phyloP scores from a whole-genome alignment of 805 yeast genomes.

The Candida ascalaphidarum region DNA sequence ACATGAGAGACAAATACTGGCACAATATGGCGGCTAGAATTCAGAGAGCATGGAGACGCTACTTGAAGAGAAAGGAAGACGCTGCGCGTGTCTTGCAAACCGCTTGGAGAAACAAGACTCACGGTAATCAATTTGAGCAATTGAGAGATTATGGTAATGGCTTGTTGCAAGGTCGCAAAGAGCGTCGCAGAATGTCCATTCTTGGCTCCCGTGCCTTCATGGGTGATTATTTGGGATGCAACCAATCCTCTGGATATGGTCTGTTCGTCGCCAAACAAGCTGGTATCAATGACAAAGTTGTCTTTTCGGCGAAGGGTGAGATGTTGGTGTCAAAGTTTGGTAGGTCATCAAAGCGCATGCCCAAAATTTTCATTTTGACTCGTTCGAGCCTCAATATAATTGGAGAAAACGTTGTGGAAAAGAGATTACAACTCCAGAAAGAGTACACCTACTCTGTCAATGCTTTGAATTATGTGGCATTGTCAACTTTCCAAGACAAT shows the following conservation, averaged over 20 bases:
- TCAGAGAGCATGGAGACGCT: conserved; percentile 94
- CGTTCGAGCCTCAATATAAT: conserved; percentile 54
- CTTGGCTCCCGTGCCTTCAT: conserved; percentile 80
- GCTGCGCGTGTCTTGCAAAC: conserved; percentile 78
- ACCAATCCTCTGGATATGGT: conserved; percentile 63
- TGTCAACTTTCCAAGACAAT: conserved; percentile 80
- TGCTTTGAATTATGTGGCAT: conserved; percentile 50
- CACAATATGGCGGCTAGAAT: conserved; percentile 96
- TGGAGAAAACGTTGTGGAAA: conserved; percentile 62
- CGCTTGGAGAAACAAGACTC: conserved; percentile 71
- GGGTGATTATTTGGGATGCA: conserved; percentile 93
- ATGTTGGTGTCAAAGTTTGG: conserved; percentile 82
- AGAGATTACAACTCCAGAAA: conserved; percentile 42
- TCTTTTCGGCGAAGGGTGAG: conserved; percentile 79
- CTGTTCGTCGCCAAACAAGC: conserved; percentile 61
- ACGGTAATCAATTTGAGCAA: conserved; percentile 77
- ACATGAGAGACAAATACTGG: conserved; percentile 96
- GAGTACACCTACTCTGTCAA: conserved; percentile 59
- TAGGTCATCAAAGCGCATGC: conserved; percentile 74
- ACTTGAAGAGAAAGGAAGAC: conserved; percentile 70
- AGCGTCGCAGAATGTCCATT: conserved; percentile 82
- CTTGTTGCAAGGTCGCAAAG: conserved; percentile 66
- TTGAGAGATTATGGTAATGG: conserved; percentile 78
- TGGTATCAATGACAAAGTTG: conserved; percentile 61
- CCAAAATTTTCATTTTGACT: conserved; percentile 68